phyloP scores from a whole-genome alignment of 139 green algal species.

The Desmodesmus armatus region DNA sequence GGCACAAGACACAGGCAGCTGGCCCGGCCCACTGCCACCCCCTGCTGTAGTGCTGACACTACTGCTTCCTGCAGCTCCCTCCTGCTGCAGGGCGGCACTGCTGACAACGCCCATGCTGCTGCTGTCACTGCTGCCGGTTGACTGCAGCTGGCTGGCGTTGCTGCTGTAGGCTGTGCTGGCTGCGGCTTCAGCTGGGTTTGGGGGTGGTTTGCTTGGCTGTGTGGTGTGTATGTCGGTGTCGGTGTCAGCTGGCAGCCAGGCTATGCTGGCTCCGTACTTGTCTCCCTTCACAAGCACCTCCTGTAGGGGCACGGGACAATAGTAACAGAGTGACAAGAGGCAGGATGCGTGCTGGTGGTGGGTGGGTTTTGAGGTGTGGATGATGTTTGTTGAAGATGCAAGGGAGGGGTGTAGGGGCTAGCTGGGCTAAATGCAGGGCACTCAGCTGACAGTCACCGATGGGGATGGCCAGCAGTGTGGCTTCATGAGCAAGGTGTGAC shows the following conservation, averaged over 20 bases:
- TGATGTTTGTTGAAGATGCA: no score
- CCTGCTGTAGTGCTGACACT: neutral
- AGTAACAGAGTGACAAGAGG: no score
- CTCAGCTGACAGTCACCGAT: no score
- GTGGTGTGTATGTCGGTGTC: no score
- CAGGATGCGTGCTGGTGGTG: no score
- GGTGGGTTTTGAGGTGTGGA: no score
- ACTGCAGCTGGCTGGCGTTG: neutral
- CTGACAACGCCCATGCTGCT: neutral
- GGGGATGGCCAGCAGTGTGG: no score
- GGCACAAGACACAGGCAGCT: neutral
- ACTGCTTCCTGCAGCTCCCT: neutral
- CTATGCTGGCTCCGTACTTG: conserved; percentile 18
- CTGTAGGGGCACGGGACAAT: neutral
- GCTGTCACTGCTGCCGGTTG: neutral
- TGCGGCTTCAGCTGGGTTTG: neutral
- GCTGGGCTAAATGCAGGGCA: no score
- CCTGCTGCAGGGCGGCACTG: neutral
- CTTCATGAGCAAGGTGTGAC: no score
- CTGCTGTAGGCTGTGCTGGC: neutral
- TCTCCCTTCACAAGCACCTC: conserved; percentile 10
- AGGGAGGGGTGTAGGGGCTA: no score
- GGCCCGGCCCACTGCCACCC: neutral
- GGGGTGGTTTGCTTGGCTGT: no score
- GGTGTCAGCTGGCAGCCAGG: conserved; percentile 22